Base-by-base conservation (phyloP, 192 early-diverging fungal genomes). In the Pecoramyces ruminantium region DNA sequence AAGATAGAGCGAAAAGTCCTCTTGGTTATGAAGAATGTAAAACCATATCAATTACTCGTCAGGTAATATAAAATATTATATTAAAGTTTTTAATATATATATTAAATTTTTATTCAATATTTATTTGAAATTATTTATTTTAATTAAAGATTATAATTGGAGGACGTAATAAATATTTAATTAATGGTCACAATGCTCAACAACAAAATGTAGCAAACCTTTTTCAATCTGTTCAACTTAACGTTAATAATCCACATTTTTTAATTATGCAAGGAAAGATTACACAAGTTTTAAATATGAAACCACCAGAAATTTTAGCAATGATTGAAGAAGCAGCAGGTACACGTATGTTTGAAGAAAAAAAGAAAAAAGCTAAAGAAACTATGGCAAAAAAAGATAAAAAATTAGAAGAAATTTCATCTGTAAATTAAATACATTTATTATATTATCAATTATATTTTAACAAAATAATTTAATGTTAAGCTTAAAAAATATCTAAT, bases 211-310 rank as follows among this genome's bases (percentile, higher is more conserved):
- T 99, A 2, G 91, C 92, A 79, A 96, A 92, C 82, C 85, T 99
- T 79, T 96, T 98, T 78, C 97, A 99, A 82, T 98, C 96, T 18
- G 97, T 99, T 9, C 95, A 96, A 84, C 93, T 99, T 30, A 98
- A 97, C 85, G 95, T 99, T 86, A 97, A 99, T 88, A 97, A 99
- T 83, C 98, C 98, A 21, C 96, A 99, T 85, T 99, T 99, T 85
- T 84, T 99, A 79, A 99, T 99, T 81, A 98, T 98, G 97, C 98
- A 99, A 87, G 98, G 97, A 40, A 86, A 92, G 78, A 98, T 99
- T 81, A 99, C 97, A n/a, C 95, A 98, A 81, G 97, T 99, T 15
- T 89, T 99, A n/a, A 98, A 98, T 84, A 99, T 99, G 98, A 96
- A 97, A 82, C 95, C 98, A 0, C 88, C 90, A 15, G 96, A 99